Base-by-base conservation (phyloP, 345 rosid species). In the Hibiscus mutabilis region DNA sequence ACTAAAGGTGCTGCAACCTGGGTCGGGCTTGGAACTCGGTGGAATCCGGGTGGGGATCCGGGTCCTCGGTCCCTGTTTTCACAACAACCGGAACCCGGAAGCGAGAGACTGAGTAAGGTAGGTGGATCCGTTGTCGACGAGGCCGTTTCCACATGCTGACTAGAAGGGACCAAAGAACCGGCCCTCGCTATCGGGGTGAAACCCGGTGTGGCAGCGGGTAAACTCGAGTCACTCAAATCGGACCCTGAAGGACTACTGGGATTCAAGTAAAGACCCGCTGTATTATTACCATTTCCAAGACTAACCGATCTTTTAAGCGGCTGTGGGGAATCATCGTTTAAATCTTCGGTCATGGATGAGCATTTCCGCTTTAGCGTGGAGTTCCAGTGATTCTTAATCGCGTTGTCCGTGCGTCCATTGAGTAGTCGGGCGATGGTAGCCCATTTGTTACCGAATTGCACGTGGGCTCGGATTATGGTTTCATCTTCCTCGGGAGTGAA, bases 351-450 rank as follows among this genome's bases (percentile, higher is more conserved):
- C 74, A 78, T 70, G 15, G 87, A 80, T 0, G 89, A 81, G 73
- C 85, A 85, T 84, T 87, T 90, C 61, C 96, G 61, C 83, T 90
- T 89, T 40, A 89, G 84, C 3, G 96, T 86, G 4, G 92, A 89
- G 82, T 89, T 89, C 92, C 96, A 89, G 77, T 89, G 96, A 80
- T 89, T 89, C 74, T 89, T 89, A 13, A 90, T 85, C 51, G 93
- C 87, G 87, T 88, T 90, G 66, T 90, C 96, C 3, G 92, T 90
- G 7, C 93, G 92, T 25, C 93, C 96, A 70, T 85, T 86, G 27
- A 90, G 87, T 14, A 88, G 85, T 21, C 92, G 85, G 3, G 96
- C 88, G 73, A 90, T 88, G 63, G 91, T 85, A 25, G 96, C 96
- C 96, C 96, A 90, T 79, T 84, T 90, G 84, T 90, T 90, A 2